phyloP scores from a whole-genome alignment of 2,329 filamentous ascomycete species.

The Aspergillus brunneoviolaceus region DNA sequence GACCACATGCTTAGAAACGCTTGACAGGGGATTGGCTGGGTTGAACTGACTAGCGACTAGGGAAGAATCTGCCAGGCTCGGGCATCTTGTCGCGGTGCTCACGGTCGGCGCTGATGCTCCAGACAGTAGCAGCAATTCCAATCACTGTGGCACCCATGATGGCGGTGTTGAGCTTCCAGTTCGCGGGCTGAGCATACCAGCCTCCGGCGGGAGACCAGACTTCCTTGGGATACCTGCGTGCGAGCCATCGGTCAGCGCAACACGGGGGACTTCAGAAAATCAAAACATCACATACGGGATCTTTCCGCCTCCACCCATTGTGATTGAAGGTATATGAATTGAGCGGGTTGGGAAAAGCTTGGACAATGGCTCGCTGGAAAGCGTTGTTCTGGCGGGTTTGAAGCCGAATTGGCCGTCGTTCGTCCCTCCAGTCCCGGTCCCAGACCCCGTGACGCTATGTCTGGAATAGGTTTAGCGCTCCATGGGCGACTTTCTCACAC shows the following conservation, averaged over 20 bases:
- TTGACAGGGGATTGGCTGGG: slow-evolving; percentile 6
- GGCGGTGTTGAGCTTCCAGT: slow-evolving; percentile 92
- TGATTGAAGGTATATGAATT: slow-evolving; percentile 29
- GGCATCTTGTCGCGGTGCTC: slow-evolving; percentile 75
- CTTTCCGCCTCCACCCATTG: slow-evolving; percentile 75
- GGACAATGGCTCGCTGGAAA: slow-evolving; percentile 23
- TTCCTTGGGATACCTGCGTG: slow-evolving; percentile 86
- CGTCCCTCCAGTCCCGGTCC: slow-evolving; percentile 23
- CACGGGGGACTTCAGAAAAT: slow-evolving; percentile 1
- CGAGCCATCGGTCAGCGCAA: slow-evolving; percentile 25
- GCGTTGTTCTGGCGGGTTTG: slow-evolving; percentile 26
- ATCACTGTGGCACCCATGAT: slow-evolving; percentile 68
- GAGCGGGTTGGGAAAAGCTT: slow-evolving; percentile 19
- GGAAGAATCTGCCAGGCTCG: slow-evolving; percentile 73
- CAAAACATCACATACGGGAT: slow-evolving; percentile 57
- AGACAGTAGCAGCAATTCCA: slow-evolving; percentile 67
- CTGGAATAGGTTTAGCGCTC: slow-evolving; percentile 30
- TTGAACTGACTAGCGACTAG: slow-evolving; percentile 73
- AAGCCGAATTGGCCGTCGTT: slow-evolving; percentile 34
- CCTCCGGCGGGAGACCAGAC: slow-evolving; percentile 98
- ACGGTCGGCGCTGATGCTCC: slow-evolving; percentile 70
- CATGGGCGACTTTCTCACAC: slow-evolving; percentile 26
- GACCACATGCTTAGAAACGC: slow-evolving; percentile 6
- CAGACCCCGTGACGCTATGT: slow-evolving; percentile 27
- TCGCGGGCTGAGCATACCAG: slow-evolving; percentile 92